A percentile compares a stretch with the other conserved stretches of the same genome.
Evolutionary conservation across 495 filamentous ascomycete species (phyloP).

Genomic region (Podospora pseudocomata): DNA sequence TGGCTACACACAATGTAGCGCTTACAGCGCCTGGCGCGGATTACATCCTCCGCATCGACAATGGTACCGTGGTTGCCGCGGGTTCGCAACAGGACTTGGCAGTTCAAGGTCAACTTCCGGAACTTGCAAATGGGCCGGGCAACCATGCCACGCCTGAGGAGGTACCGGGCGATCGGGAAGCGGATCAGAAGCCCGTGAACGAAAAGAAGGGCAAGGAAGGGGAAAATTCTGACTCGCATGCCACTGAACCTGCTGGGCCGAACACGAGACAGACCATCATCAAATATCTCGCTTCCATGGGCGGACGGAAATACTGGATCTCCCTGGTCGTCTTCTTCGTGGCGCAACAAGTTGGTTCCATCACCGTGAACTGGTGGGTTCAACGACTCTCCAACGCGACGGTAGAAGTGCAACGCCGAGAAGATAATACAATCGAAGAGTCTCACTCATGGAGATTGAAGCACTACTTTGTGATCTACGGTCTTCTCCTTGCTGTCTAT

Average conservation of each 20-base stretch:
- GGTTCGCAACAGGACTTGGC: conserved; percentile 13
- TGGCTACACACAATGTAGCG: conserved; percentile 23
- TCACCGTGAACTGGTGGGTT: conserved; percentile 19
- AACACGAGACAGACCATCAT: conserved; percentile 11
- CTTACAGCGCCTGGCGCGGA: conserved; percentile 6
- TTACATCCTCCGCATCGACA: conserved; percentile 7
- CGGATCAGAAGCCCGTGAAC: conserved; percentile 1
- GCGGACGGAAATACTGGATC: conserved; percentile 16
- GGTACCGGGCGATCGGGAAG: background rate
- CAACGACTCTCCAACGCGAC: conserved; percentile 17
- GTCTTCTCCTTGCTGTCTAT: conserved; percentile 14
- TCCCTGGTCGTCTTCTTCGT: conserved; percentile 17
- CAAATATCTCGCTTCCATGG: conserved; percentile 18
- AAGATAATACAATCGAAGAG: conserved; percentile 6
- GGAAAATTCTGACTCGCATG: conserved; percentile 8
- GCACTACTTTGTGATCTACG: conserved; percentile 14
- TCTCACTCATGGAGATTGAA: conserved; percentile 9
- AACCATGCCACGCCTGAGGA: conserved; percentile 4
- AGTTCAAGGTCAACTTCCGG: conserved; percentile 13
- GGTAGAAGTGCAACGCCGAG: conserved; percentile 1
- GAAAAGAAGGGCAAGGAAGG: conserved; percentile 8
- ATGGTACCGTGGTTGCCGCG: conserved; percentile 12
- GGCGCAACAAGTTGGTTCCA: conserved; percentile 17
- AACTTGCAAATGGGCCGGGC: conserved; percentile 9
- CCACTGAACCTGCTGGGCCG: conserved; percentile 7